phyloP scores from a whole-genome alignment of 805 yeast species.

The Ogataea nonfermentans region DNA sequence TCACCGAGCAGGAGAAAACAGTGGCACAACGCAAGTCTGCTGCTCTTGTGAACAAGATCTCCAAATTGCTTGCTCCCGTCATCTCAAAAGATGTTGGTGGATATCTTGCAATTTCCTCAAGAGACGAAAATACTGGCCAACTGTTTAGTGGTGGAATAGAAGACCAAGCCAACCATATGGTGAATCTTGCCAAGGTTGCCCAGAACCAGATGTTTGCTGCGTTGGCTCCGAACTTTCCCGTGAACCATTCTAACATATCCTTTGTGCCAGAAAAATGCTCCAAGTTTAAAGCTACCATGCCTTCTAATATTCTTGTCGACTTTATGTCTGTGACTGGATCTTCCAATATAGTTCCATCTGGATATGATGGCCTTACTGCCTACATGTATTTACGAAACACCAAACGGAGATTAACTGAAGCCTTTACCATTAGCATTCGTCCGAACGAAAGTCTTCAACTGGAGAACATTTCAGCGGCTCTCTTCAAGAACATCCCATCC shows the following conservation, averaged over 20 bases:
- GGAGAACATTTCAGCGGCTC: conserved; percentile 72
- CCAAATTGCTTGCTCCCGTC: conserved; percentile 53
- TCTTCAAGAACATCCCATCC: conserved; percentile 74
- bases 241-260: conserved; percentile 32
- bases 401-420: conserved; percentile 68
- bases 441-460: conserved; percentile 56
- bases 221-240: conserved; percentile 69
- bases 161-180: conserved; percentile 13
- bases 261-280: conserved; percentile 46
- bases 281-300: conserved; percentile 48
- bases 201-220: conserved; percentile 69
- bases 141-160: conserved; percentile 36
- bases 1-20: conserved; percentile 52
- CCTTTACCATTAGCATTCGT: conserved; percentile 66
- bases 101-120: conserved; percentile 62
- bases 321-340: conserved; percentile 67
- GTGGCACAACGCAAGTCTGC: conserved; percentile 51
- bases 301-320: conserved; percentile 72
- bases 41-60: conserved; percentile 51
- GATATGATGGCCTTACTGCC: conserved; percentile 69
- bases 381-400: conserved; percentile 67
- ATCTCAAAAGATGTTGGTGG: conserved; percentile 40
- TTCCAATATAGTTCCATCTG: conserved; percentile 58
- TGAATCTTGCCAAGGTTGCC: conserved; percentile 59
- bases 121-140: conserved; percentile 61